A percentile compares a stretch with the other conserved stretches of the same genome.
phyloP scores from a whole-genome alignment of 805 yeast species.

The Yueomyces sp. region DNA sequence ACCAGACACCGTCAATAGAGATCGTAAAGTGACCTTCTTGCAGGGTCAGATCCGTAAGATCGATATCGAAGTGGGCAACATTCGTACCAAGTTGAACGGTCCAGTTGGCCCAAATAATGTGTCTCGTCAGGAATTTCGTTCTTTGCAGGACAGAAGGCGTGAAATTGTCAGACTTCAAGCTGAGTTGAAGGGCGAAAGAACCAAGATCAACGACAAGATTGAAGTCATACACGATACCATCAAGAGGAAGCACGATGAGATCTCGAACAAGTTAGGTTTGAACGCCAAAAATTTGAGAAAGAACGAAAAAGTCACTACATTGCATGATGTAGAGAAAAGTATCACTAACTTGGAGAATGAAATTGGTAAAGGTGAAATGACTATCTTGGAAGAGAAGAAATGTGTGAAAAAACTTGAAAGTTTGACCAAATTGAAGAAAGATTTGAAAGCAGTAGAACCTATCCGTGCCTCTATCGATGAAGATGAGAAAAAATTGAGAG shows the following conservation, averaged over 20 bases:
- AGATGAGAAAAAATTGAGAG: slow-evolving; percentile 60
- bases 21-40: background rate
- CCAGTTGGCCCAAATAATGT: no score
- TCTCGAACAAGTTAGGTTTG: slow-evolving; percentile 14
- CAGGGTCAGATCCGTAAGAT: slow-evolving; percentile 1
- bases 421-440: slow-evolving; percentile 65
- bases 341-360: slow-evolving; percentile 49
- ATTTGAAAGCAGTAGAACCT: slow-evolving; percentile 55
- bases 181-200: slow-evolving; percentile 30
- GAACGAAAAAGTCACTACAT: slow-evolving; percentile 43
- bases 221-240: slow-evolving; percentile 50
- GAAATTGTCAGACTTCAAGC: slow-evolving; percentile 32
- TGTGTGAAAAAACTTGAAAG: slow-evolving; percentile 67
- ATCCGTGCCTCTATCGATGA: slow-evolving; percentile 65
- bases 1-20: slow-evolving; percentile 1
- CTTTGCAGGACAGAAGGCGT: slow-evolving; percentile 31
- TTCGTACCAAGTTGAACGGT: background rate
- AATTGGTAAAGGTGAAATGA: slow-evolving; percentile 62
- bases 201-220: slow-evolving; percentile 44
- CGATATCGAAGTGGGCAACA: background rate
- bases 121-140: background rate
- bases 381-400: slow-evolving; percentile 81
- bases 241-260: slow-evolving; percentile 62
- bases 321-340: slow-evolving; percentile 53
- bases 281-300: slow-evolving; percentile 28